Percentiles rank a stretch among this genome's conserved stretches.
Evolutionary conservation across 257 asterid species (phyloP).

Genomic region (Plectranthus barbatus): DNA sequence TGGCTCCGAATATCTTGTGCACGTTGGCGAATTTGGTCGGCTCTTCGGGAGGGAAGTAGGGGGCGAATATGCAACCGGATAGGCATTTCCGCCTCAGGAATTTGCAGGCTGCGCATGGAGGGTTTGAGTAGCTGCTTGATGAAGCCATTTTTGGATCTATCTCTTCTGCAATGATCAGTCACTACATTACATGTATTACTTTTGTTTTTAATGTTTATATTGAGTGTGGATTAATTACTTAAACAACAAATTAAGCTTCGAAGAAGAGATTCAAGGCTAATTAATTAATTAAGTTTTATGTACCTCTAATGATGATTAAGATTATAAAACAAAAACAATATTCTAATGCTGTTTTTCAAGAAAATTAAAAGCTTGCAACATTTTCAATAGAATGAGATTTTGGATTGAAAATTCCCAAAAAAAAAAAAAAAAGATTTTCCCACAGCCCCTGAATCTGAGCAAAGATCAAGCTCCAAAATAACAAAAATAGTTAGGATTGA

Average conservation of each 20-base stretch:
- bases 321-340: too few relatives aligned
- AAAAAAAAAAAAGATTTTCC: not conserved
- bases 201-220: too few relatives aligned
- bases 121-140: slow-evolving; percentile 45
- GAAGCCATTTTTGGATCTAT: slow-evolving; percentile 30
- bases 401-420: not conserved
- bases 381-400: not conserved
- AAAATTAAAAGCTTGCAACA: not conserved
- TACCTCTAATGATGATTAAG: too few relatives aligned
- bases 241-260: too few relatives aligned
- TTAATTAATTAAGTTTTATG: too few relatives aligned
- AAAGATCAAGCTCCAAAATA: not conserved
- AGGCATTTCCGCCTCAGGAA: slow-evolving; percentile 65
- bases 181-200: too few relatives aligned
- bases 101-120: slow-evolving; percentile 92
- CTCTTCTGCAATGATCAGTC: too few relatives aligned
- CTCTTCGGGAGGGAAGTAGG: slow-evolving; percentile 83
- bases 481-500: not conserved
- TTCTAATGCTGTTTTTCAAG: too few relatives aligned
- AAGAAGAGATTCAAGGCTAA: too few relatives aligned
- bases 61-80: slow-evolving; percentile 61
- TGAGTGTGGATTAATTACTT: too few relatives aligned
- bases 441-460: not conserved
- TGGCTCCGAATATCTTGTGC: slow-evolving; percentile 83
- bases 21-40: slow-evolving; percentile 69